Evolutionary conservation across 192 early-diverging fungal genomes (phyloP).

Genomic region (Gonapodya prolifera): DNA sequence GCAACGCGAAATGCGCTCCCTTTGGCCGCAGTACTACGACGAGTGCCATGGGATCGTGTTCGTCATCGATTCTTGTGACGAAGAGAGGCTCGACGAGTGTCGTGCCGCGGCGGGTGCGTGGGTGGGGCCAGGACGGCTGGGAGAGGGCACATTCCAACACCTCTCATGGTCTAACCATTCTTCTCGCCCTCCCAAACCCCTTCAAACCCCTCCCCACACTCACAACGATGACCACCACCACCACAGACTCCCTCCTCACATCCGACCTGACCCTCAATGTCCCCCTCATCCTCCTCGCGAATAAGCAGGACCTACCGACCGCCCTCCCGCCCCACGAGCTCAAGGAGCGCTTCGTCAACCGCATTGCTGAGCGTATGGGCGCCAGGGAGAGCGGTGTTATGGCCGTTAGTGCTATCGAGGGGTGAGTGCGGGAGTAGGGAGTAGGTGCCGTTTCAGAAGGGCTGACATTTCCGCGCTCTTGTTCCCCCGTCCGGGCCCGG

Average conservation of each 20-base stretch:
- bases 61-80: slow-evolving; percentile 80
- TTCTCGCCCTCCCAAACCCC: neutral
- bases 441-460: neutral
- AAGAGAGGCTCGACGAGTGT: slow-evolving; percentile 67
- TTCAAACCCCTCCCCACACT: neutral
- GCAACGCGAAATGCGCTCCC: slow-evolving; percentile 67
- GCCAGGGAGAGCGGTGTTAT: slow-evolving; percentile 79
- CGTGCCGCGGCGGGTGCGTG: slow-evolving; percentile 55
- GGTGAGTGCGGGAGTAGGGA: slow-evolving; percentile 33
- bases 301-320: slow-evolving; percentile 76
- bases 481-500: neutral
- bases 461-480: neutral
- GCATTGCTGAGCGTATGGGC: slow-evolving; percentile 68
- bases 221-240: slow-evolving; percentile 10
- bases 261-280: slow-evolving; percentile 65
- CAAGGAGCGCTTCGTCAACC: slow-evolving; percentile 77
- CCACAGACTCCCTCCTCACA: slow-evolving; percentile 59
- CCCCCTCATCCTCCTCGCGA: slow-evolving; percentile 85
- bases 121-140: neutral
- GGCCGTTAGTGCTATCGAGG: slow-evolving; percentile 65
- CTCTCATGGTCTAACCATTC: neutral
- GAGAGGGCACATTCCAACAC: neutral
- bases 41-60: slow-evolving; percentile 90
- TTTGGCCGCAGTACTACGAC: slow-evolving; percentile 89
- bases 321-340: slow-evolving; percentile 62